Evolutionary conservation across 208 protist genomes (phyloP).

Genomic region (Trypanosomatidae sp.): DNA sequence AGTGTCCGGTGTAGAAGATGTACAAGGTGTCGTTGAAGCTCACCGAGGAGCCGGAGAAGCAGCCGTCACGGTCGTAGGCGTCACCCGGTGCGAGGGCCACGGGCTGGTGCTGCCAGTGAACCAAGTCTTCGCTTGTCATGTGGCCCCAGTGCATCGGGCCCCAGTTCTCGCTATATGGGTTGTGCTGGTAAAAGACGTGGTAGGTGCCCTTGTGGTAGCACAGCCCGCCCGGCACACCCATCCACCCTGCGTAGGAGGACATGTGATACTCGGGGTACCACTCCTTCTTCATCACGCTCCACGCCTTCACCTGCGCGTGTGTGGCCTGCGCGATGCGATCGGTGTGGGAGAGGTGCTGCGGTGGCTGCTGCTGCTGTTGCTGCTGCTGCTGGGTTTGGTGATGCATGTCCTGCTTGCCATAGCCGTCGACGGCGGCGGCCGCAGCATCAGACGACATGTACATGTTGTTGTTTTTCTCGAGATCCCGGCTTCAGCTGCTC

Average conservation of each 20-base stretch:
- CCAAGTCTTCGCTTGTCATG: constrained; percentile 37
- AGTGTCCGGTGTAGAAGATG: constrained; percentile 58
- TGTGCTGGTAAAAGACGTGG: constrained; percentile 56
- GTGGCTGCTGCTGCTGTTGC: no score
- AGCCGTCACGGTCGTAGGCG: constrained; percentile 42
- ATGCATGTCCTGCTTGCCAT: no score
- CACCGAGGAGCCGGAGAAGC: constrained; percentile 53
- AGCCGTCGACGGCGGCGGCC: no score
- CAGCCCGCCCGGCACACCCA: constrained; percentile 44
- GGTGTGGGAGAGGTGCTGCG: no score
- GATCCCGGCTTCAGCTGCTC: no score
- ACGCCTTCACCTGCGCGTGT: constrained; percentile 15
- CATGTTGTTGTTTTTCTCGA: no score
- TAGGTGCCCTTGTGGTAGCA: constrained; percentile 38
- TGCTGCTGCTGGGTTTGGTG: no score
- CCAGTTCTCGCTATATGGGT: constrained; percentile 45
- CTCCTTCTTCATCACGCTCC: constrained; percentile 12
- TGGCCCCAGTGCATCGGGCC: constrained; percentile 61
- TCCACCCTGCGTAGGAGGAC: constrained; percentile 35
- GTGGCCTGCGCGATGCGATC: no score
- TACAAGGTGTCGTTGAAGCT: constrained; percentile 39
- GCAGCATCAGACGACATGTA: no score
- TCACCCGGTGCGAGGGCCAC: constrained; percentile 42
- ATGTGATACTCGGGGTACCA: constrained; percentile 58
- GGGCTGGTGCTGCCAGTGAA: constrained; percentile 45